Conservation (phyloP, 2,329 filamentous ascomycete species). For the Colletotrichum musae region DNA sequence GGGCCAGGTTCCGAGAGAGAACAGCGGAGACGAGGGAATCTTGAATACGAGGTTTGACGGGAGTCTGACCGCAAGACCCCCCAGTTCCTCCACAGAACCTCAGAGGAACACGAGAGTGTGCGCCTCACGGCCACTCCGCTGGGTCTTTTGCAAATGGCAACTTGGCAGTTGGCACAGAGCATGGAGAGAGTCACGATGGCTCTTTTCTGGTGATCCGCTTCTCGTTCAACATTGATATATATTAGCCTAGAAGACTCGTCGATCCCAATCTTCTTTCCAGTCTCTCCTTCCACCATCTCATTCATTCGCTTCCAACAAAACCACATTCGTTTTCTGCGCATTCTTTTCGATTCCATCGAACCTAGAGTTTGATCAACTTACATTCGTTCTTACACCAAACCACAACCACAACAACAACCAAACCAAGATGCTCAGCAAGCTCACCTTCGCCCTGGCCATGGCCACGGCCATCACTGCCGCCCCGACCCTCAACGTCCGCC, state of each 20-base stretch:
- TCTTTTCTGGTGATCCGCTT: no score
- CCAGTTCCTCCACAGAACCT: no score
- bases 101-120: no score
- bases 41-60: constrained; percentile 9
- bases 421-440: constrained; percentile 19
- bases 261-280: no score
- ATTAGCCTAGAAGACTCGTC: no score
- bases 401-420: neutral
- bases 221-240: no score
- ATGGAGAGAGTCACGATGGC: no score
- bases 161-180: no score
- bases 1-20: constrained; percentile 2
- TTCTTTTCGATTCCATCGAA: neutral
- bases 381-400: neutral
- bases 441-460: constrained; percentile 28
- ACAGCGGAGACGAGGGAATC: neutral
- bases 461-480: constrained; percentile 18
- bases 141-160: no score
- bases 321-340: neutral
- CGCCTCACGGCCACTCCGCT: no score
- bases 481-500: constrained; percentile 4
- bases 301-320: neutral
- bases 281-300: neutral
- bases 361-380: neutral
- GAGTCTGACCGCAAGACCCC: no score